phyloP scores from a whole-genome alignment of 345 rosid genomes.

The Populus tremula region DNA sequence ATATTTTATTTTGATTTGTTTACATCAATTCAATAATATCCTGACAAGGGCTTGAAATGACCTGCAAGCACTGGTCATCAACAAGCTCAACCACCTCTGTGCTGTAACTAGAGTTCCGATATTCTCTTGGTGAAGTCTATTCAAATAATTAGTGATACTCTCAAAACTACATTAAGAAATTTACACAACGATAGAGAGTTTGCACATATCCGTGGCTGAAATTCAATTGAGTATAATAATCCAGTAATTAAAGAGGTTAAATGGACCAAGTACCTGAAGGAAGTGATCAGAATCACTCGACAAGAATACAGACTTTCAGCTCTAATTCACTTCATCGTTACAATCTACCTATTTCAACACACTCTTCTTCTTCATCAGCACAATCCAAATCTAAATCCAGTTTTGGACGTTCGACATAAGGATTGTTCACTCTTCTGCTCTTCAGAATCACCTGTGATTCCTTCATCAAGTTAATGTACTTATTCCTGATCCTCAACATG shows the following conservation, averaged over 20 bases:
- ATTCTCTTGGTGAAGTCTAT: too few relatives aligned
- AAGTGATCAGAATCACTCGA: background rate
- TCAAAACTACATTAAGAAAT: too few relatives aligned
- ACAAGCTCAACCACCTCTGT: too few relatives aligned
- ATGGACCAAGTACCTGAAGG: background rate
- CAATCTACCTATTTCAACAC: background rate
- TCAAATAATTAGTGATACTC: too few relatives aligned
- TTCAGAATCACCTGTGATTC: constrained; percentile 46
- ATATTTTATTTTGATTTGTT: too few relatives aligned
- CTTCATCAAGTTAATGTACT: constrained; percentile 63
- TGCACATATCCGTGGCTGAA: background rate
- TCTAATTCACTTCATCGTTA: background rate
- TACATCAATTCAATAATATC: too few relatives aligned
- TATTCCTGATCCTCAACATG: constrained; percentile 50
- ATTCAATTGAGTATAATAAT: background rate
- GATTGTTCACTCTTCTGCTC: constrained; percentile 36
- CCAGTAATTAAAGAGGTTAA: too few relatives aligned
- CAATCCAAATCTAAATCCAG: constrained; percentile 48
- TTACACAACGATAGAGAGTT: background rate
- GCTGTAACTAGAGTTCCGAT: too few relatives aligned
- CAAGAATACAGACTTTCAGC: background rate
- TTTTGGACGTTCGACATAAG: constrained; percentile 15
- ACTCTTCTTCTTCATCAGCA: constrained; percentile 25
- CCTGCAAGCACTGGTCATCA: too few relatives aligned
- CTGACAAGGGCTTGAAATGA: too few relatives aligned